Conservation (phyloP, 192 early-diverging fungal genomes). For the Thoreauomyces humboldtii region DNA sequence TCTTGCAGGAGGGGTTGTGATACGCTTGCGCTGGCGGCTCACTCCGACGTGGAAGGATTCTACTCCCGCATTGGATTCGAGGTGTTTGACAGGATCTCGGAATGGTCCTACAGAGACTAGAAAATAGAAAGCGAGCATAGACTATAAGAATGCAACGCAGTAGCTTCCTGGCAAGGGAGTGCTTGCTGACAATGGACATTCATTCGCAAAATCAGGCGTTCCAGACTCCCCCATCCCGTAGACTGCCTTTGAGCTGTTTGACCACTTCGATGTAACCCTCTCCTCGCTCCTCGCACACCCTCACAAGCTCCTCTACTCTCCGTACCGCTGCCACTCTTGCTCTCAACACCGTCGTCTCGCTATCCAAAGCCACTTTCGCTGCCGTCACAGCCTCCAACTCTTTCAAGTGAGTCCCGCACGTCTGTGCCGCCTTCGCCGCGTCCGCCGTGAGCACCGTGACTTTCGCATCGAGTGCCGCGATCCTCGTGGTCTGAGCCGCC, state of each 20-base stretch:
- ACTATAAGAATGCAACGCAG: too few relatives aligned
- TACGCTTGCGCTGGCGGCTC: too few relatives aligned
- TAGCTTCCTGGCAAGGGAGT: too few relatives aligned
- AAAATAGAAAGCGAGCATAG: too few relatives aligned
- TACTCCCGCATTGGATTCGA: too few relatives aligned
- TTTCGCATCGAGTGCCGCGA: constrained; percentile 3
- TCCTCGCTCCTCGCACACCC: constrained; percentile 1
- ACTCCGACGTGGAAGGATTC: too few relatives aligned
- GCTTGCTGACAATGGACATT: too few relatives aligned
- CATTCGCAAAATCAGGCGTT: background rate
- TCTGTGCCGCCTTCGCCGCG: background rate
- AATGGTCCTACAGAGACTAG: too few relatives aligned
- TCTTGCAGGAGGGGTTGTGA: too few relatives aligned
- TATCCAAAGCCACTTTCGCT: background rate
- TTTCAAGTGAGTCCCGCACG: background rate
- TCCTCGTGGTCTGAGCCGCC: background rate
- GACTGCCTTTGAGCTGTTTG: constrained; percentile 1
- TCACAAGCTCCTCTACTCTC: constrained; percentile 1
- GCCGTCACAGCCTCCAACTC: background rate
- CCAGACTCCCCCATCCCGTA: constrained; percentile 2
- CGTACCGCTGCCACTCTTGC: background rate
- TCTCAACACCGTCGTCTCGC: background rate
- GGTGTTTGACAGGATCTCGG: too few relatives aligned
- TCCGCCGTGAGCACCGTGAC: background rate
- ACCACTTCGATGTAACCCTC: constrained; percentile 8